Base-by-base conservation (phyloP, 78 protist genomes). In the Dictyostelium firmibasis region DNA sequence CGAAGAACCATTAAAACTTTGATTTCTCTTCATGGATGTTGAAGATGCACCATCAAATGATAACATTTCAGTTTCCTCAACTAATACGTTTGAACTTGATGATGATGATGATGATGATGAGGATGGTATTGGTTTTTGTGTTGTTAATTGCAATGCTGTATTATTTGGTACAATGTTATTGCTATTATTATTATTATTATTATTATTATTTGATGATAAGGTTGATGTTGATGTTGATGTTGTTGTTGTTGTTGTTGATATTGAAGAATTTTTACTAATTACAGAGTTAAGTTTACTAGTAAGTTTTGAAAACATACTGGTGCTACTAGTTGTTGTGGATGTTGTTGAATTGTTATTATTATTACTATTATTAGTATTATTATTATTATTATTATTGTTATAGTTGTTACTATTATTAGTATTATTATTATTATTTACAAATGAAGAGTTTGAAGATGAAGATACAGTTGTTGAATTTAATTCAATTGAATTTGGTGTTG, bases 1-100 rank as follows among this genome's bases (percentile, higher is more conserved):
- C 4, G 85, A 41, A 0, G 83, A 35, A 25, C 83, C 57, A 41
- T 33, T 38, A 38, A 47, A 44, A 23, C 83, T 35, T 77, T 38
- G 60, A n/a, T 38, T 77, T 41, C 64, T 35, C 41, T 35, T 38
- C 31, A n/a, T 35, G 5, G 83, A 29, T 29, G 85, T 27, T n/a
- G 85, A 16, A 13, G 62, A 35, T 18, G 86, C 75, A 57, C 72
- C 86, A 35, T 53, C 86, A 27, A 82, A 82, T 35, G 75, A 50
- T 31, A 50, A n/a, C 86, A 57, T 82, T 33, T 82, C 86, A 33
- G 67, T 47, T 57, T 57, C 64, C 62, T 82, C 86, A 50, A 50
- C 70, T 31, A 57, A 23, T 35, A 29, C 25, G 25, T 29, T 75
- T 13, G 14, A 7, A 36, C 41, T 33, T 14, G n/a, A 25, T 13